Base-by-base conservation (phyloP, 257 asterid genomes). In the Leptodermis oblonga region DNA sequence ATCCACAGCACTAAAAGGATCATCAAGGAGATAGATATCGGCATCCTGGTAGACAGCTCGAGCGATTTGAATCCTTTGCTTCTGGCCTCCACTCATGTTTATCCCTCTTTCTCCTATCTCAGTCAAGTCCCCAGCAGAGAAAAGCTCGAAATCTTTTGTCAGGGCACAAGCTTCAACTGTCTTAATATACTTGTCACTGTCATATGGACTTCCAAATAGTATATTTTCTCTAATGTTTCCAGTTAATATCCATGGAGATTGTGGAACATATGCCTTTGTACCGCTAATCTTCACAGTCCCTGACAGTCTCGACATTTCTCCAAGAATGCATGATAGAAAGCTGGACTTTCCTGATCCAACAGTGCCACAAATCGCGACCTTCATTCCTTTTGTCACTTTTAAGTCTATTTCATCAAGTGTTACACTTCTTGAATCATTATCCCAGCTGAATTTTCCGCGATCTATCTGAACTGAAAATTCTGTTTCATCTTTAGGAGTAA, bases 321-420 rank as follows among this genome's bases (percentile, higher is more conserved):
- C 96, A 11, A 93, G 86, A 52, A 90, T 73, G 82, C 97, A 86
- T 8, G 96, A 86, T 13, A 93, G 95, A 71, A 93, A 82, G 71
- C 99, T 88, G 43, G 97, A 90, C 75, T 93, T 93, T 42, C 99
- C 99, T 25, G 99, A 93, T 73, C 99, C 99, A 54, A 93, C 99
- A 1, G 87, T 85, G n/a, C 99, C 99, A 79, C 97, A 90, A 64
- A 93, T 81, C 5, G 99, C 99, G 81, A 93, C 97, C 74, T 93
- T 90, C 97, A 86, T 90, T 61, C 99, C 97, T 76, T 73, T 85
- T 51, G 77, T 87, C 64, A 85, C 96, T 67, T 61, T 77, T 79
- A 90, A 72, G 41, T 84, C 23, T 79, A 93, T 85, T 56, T 66
- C 74, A 61, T 86, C 85, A 62, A 93, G 95, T 39, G 82, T 88